Percentiles rank a stretch among this genome's conserved stretches.
phyloP scores from a whole-genome alignment of 371 early-diverging fungal species.

The Rhizopus arrhizus region DNA sequence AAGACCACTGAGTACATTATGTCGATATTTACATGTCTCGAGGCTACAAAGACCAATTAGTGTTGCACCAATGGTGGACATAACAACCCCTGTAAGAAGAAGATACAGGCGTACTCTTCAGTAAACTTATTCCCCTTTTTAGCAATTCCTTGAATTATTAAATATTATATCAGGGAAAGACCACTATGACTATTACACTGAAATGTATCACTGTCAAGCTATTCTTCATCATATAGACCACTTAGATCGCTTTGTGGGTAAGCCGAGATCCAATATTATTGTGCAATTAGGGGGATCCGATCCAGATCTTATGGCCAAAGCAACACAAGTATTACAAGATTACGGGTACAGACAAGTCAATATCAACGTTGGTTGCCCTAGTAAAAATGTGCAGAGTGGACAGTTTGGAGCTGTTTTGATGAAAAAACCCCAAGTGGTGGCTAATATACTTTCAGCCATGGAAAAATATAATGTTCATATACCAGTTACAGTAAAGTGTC shows the following conservation, averaged over 20 bases:
- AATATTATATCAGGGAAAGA: conserved; percentile 63
- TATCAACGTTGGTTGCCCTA: conserved; percentile 81
- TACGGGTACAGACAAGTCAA: conserved; percentile 65
- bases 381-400: conserved; percentile 67
- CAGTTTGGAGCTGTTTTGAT: conserved; percentile 78
- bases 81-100: conserved; percentile 64
- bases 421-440: conserved; percentile 66
- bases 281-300: conserved; percentile 69
- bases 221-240: conserved; percentile 50
- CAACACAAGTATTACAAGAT: conserved; percentile 52
- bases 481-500: conserved; percentile 76
- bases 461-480: conserved; percentile 43
- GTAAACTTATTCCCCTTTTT: background rate
- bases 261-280: conserved; percentile 54
- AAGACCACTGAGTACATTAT: background rate
- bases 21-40: conserved; percentile 15
- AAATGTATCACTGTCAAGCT: conserved; percentile 79
- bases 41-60: conserved; percentile 54
- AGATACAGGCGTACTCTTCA: background rate
- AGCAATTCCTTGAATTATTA: conserved; percentile 70
- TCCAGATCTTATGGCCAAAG: conserved; percentile 53
- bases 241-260: conserved; percentile 57
- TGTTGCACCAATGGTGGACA: conserved; percentile 84
- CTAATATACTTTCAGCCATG: conserved; percentile 65
- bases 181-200: conserved; percentile 70